Conservation (phyloP, 2,329 filamentous ascomycete species). For the Emmonsia crescens region DNA sequence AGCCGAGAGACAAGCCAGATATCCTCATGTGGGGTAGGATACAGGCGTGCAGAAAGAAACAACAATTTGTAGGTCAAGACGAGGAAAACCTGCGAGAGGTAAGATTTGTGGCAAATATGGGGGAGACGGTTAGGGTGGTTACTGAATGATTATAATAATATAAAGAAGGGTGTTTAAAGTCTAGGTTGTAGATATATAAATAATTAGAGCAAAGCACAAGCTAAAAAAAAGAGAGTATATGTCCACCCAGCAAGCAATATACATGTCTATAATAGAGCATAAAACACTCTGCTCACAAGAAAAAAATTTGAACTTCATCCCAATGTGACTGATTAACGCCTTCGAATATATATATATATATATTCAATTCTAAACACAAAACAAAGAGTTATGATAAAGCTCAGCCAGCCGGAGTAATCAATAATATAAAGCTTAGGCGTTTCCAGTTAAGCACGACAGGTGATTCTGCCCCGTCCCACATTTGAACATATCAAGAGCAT, state of each 20-base stretch:
- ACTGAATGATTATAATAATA: constrained; percentile 46
- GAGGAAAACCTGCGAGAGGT: constrained; percentile 19
- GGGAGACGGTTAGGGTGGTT: constrained; percentile 61
- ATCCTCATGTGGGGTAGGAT: constrained; percentile 76
- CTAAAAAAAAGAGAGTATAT: background rate
- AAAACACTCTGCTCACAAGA: background rate
- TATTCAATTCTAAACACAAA: background rate
- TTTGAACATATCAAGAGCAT: background rate
- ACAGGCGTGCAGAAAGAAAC: constrained; percentile 58
- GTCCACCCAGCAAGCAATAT: background rate
- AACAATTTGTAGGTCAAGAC: constrained; percentile 57
- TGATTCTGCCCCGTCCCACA: background rate
- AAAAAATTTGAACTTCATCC: background rate
- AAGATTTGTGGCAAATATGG: constrained; percentile 34
- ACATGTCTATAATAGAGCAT: background rate
- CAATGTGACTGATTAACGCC: background rate
- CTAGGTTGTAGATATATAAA: background rate
- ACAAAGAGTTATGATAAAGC: background rate
- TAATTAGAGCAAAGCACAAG: background rate
- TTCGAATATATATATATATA: background rate
- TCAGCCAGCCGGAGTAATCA: background rate
- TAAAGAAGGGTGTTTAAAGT: constrained; percentile 40
- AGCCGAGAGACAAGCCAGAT: constrained; percentile 68
- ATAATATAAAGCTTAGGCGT: too few relatives aligned
- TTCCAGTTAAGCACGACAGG: too few relatives aligned